Evolutionary conservation across 2,329 filamentous ascomycete genomes (phyloP).

Genomic region (Fusarium oligoseptatum): DNA sequence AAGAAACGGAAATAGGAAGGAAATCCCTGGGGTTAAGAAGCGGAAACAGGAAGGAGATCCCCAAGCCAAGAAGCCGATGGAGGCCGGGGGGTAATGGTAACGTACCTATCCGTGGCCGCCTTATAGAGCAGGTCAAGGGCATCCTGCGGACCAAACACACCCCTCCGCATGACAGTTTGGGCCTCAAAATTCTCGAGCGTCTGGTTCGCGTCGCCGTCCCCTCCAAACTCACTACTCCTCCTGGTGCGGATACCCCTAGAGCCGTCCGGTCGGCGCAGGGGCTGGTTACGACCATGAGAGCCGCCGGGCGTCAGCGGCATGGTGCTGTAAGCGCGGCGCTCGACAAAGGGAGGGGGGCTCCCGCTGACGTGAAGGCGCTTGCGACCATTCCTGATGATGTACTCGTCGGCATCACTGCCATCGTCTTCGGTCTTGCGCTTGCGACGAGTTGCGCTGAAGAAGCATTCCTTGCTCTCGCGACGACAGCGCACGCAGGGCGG

Average conservation of each 20-base stretch:
- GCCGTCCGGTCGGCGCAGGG: slow-evolving; percentile 72
- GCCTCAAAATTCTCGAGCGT: slow-evolving; percentile 76
- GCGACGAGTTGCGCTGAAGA: slow-evolving; percentile 92
- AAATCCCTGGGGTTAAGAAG: background rate
- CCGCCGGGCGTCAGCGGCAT: slow-evolving; percentile 75
- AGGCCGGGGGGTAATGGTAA: slow-evolving; percentile 38
- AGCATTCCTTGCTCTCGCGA: slow-evolving; percentile 96
- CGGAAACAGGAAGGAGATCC: background rate
- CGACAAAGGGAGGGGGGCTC: slow-evolving; percentile 59
- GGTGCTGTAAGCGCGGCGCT: slow-evolving; percentile 62
- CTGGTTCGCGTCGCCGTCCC: slow-evolving; percentile 68
- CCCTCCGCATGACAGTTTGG: slow-evolving; percentile 73
- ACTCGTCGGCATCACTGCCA: slow-evolving; percentile 70
- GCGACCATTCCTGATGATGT: slow-evolving; percentile 79
- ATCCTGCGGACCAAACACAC: slow-evolving; percentile 92
- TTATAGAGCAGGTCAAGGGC: slow-evolving; percentile 92
- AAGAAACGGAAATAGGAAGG: background rate
- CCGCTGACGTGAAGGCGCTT: slow-evolving; percentile 71
- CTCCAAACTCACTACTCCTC: slow-evolving; percentile 53
- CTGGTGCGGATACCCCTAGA: slow-evolving; percentile 44
- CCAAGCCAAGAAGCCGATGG: slow-evolving; percentile 3
- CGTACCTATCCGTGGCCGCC: slow-evolving; percentile 76
- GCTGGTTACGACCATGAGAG: slow-evolving; percentile 74
- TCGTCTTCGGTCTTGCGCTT: slow-evolving; percentile 83
- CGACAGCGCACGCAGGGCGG: slow-evolving; percentile 95